phyloP scores from a whole-genome alignment of 805 yeast genomes.

The Yarrowia porcina region DNA sequence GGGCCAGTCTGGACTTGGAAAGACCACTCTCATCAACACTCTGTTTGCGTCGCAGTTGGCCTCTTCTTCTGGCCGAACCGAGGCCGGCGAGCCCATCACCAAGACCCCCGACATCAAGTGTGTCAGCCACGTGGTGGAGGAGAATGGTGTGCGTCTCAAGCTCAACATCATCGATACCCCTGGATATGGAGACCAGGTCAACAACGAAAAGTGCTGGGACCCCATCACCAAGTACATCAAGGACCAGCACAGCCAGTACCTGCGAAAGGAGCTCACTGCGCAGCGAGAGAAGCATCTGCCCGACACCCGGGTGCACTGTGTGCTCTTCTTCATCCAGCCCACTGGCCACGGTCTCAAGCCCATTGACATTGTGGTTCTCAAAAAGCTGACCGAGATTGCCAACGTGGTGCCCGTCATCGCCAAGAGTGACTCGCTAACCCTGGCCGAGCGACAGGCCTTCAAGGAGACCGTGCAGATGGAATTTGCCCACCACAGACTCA shows the following conservation, averaged over 20 bases:
- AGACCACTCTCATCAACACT: slow-evolving; percentile 87
- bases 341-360: slow-evolving; percentile 80
- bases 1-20: slow-evolving; percentile 89
- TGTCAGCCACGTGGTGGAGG: slow-evolving; percentile 53
- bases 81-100: slow-evolving; percentile 66
- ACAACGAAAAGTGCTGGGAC: slow-evolving; percentile 95
- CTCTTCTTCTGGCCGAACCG: slow-evolving; percentile 67
- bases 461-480: slow-evolving; percentile 73
- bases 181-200: slow-evolving; percentile 95
- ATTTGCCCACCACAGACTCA: slow-evolving; percentile 62
- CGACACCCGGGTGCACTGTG: slow-evolving; percentile 92
- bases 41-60: slow-evolving; percentile 80
- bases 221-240: slow-evolving; percentile 90
- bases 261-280: slow-evolving; percentile 92
- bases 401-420: slow-evolving; percentile 96
- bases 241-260: slow-evolving; percentile 87
- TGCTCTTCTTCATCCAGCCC: slow-evolving; percentile 87
- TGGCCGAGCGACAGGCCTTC: slow-evolving; percentile 75
- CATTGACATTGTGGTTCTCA: slow-evolving; percentile 77
- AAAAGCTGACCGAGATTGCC: slow-evolving; percentile 80
- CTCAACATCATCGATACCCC: slow-evolving; percentile 94
- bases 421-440: slow-evolving; percentile 83
- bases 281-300: slow-evolving; percentile 77
- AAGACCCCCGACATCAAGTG: slow-evolving; percentile 77
- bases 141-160: slow-evolving; percentile 82